phyloP scores from a whole-genome alignment of 192 early-diverging fungal species.

The Coemansia sp. region DNA sequence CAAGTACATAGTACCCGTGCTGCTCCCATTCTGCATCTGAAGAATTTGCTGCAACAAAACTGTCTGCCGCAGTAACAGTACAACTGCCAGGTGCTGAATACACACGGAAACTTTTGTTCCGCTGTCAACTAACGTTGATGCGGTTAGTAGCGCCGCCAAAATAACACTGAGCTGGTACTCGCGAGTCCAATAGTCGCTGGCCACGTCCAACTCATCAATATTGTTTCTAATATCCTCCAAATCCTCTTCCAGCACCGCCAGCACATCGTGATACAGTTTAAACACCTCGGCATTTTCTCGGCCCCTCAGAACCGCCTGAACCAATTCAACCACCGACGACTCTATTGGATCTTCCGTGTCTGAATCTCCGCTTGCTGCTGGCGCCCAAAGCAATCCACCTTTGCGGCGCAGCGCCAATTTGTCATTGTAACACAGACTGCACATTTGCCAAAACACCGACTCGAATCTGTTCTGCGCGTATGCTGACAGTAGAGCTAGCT shows the following conservation, averaged over 20 bases:
- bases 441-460: constrained; percentile 43
- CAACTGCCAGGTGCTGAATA: constrained; percentile 35
- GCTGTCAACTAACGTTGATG: not conserved
- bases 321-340: constrained; percentile 20
- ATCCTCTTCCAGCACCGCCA: constrained; percentile 22
- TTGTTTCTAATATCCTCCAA: constrained; percentile 12
- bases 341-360: constrained; percentile 28
- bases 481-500: constrained; percentile 31
- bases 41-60: constrained; percentile 24
- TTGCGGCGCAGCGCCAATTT: not conserved
- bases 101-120: not conserved
- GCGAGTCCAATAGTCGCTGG: constrained; percentile 41
- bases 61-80: constrained; percentile 24
- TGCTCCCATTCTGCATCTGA: not conserved
- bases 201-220: constrained; percentile 11
- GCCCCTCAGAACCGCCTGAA: constrained; percentile 5
- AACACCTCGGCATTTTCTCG: not conserved
- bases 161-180: constrained; percentile 43
- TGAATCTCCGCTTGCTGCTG: constrained; percentile 1
- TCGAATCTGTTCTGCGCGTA: constrained; percentile 27
- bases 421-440: constrained; percentile 30
- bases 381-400: not conserved
- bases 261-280: constrained; percentile 11
- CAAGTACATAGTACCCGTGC: constrained; percentile 16
- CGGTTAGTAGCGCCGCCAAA: constrained; percentile 27